These are phyloP conservation scores for Clitopilus hobsonii DNA, from an alignment of 768 basidiomycete genomes.

Conservation along the genomic window DNA sequence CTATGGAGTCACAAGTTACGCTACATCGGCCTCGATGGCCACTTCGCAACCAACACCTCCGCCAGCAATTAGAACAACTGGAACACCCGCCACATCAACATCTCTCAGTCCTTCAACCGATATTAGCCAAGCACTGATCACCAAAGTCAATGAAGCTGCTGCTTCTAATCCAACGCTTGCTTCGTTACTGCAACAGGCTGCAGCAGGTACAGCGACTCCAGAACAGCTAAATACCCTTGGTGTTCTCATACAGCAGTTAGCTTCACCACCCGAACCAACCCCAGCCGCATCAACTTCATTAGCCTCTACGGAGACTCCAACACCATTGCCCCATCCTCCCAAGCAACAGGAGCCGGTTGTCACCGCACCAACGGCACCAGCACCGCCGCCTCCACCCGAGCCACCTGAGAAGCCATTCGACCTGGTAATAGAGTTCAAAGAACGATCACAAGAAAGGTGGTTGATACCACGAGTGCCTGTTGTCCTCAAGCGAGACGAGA, in stretches of 20 bases:
- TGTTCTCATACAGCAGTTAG: constrained; percentile 67
- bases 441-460: constrained; percentile 60
- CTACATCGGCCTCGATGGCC: constrained; percentile 8
- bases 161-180: constrained; percentile 63
- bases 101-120: constrained; percentile 17
- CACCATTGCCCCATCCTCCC: no score
- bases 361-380: constrained; percentile 2
- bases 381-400: constrained; percentile 11
- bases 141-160: constrained; percentile 64
- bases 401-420: constrained; percentile 63
- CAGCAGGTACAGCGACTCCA: constrained; percentile 53
- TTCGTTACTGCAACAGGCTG: constrained; percentile 60
- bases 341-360: no score
- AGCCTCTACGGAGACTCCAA: no score
- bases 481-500: constrained; percentile 37
- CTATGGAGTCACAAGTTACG: constrained; percentile 12
- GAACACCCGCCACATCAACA: background rate
- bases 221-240: constrained; percentile 68
- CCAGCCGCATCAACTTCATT: constrained; percentile 7
- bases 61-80: background rate
- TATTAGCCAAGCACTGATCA: constrained; percentile 54
- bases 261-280: constrained; percentile 23
- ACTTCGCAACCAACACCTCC: constrained; percentile 13
- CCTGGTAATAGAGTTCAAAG: constrained; percentile 67
- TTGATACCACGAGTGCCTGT: constrained; percentile 59